These are phyloP conservation scores for Phaeophleospora eucalypticola DNA, from an alignment of 2,329 filamentous ascomycete genomes.

Conservation along the genomic window DNA sequence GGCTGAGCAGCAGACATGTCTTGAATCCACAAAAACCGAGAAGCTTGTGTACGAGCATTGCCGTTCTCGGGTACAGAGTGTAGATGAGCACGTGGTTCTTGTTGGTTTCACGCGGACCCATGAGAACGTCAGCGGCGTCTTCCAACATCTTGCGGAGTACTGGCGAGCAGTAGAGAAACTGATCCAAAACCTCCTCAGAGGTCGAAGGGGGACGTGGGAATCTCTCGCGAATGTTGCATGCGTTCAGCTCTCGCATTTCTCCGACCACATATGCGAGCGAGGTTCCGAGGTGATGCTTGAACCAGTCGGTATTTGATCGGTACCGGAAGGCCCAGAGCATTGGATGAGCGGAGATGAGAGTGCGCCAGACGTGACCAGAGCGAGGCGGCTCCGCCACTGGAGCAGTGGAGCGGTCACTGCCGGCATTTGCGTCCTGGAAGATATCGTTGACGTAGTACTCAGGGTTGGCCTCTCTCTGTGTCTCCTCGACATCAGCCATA, in stretches of 20 bases:
- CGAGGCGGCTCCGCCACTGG: background rate
- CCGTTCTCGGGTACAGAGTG: background rate
- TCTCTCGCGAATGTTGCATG: too few relatives aligned
- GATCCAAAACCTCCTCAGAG: background rate
- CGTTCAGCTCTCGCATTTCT: background rate
- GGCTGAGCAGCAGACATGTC: background rate
- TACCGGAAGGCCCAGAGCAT: background rate
- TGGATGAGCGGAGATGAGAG: background rate
- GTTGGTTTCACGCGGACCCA: background rate
- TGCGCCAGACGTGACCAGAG: background rate
- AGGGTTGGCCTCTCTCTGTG: too few relatives aligned
- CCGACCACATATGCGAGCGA: background rate
- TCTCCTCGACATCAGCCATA: too few relatives aligned
- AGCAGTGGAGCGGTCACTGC: too few relatives aligned
- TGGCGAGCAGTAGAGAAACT: background rate
- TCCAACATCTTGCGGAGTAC: background rate
- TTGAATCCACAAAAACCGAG: background rate
- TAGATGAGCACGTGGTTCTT: background rate
- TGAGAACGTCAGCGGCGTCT: background rate
- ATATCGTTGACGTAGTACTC: too few relatives aligned
- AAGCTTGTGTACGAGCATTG: background rate
- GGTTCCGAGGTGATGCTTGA: background rate
- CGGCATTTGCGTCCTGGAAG: too few relatives aligned
- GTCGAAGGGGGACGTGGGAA: too few relatives aligned
- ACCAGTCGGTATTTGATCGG: background rate